Evolutionary conservation across 1,284 basidiomycete species (phyloP).

Genomic region (Naganishia sp.): DNA sequence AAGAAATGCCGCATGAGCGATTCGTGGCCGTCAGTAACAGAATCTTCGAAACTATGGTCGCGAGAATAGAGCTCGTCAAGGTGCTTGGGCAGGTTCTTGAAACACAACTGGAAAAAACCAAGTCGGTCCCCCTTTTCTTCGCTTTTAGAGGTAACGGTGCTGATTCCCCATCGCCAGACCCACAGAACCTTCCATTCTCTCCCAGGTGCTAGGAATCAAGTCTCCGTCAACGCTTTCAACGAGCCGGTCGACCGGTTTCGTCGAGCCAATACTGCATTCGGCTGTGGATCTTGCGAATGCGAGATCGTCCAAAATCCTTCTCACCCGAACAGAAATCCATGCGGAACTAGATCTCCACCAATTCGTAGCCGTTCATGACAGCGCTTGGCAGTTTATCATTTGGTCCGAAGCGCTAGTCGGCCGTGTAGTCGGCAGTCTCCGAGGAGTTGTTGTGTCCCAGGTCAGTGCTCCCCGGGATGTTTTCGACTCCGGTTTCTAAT

Average conservation of each 20-base stretch:
- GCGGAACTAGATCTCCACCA: conserved; percentile 67
- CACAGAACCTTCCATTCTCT: conserved; percentile 1
- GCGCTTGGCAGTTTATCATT: conserved; percentile 86
- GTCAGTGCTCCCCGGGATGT: conserved; percentile 51
- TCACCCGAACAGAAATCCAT: conserved; percentile 75
- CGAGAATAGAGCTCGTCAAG: conserved; percentile 67
- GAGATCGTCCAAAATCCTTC: conserved; percentile 74
- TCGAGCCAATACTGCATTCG: conserved; percentile 70
- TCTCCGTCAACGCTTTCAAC: conserved; percentile 57
- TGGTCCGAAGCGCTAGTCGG: conserved; percentile 79
- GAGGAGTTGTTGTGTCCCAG: conserved; percentile 79
- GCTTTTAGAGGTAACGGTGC: neutral
- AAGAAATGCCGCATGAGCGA: conserved; percentile 66
- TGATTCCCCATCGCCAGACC: neutral
- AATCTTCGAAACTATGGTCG: conserved; percentile 69
- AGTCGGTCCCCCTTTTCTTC: conserved; percentile 49
- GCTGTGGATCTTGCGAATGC: conserved; percentile 81
- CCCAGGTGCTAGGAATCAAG: conserved; percentile 23
- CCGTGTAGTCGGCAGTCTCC: conserved; percentile 86
- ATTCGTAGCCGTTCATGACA: conserved; percentile 80
- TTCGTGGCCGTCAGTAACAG: conserved; percentile 67
- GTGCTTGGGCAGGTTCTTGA: conserved; percentile 65
- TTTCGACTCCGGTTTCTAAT: conserved; percentile 11
- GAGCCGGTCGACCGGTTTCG: conserved; percentile 57
- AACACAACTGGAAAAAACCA: conserved; percentile 62